Evolutionary conservation across 2,329 filamentous ascomycete genomes (phyloP), one percentile per base, ranked within the genome.

Genomic region (Clonostachys solani): DNA sequence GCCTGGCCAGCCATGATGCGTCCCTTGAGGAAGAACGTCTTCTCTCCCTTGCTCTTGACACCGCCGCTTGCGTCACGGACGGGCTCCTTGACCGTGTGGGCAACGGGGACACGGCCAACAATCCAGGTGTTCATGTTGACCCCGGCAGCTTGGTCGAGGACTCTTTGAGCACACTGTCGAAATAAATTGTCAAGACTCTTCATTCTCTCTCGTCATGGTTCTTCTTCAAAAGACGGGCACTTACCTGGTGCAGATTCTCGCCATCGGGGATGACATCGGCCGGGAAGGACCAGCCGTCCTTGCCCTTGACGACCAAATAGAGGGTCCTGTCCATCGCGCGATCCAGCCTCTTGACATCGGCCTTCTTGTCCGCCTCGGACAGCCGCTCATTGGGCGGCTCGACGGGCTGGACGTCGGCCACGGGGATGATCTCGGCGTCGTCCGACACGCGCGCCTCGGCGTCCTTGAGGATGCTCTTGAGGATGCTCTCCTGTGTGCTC

Each of bases 121-220:
- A 97, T 82, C 92, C 94, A 99, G 47, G 91, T 96, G 74, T 97
- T 97, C 92, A 99, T 97, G 77, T 99, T 95, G 51, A 88, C 72
- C 49, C 94, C 94, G 10, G 86, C 91, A 5, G 89, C 76, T 58
- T 89, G 78, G 45, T 85, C 75, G 19, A 97, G 76, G 47, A 91
- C 83, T 50, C 91, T 81, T 62, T 90, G 81, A 36, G 92, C 91
- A 41, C 89, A 85, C 94, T 99, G 57, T 52, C 10, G 12, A 15
- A 15, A 17, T 37, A 38, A 19, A 5, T n/a, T 38, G 23, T 29
- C 23, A 29, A 9, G 3, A 10, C 23, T 29, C 23, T 29, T 29
- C 23, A 10, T 29, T 29, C 23, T 29, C 23, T 29, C 23, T 29
- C 7, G 9, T 29, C 23, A 29, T 29, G 33, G 19, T 16, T 17